Percentiles rank a stretch among this genome's conserved stretches.
Conservation (phyloP, 208 protist species). For the Herpetomonas tarakana region DNA sequence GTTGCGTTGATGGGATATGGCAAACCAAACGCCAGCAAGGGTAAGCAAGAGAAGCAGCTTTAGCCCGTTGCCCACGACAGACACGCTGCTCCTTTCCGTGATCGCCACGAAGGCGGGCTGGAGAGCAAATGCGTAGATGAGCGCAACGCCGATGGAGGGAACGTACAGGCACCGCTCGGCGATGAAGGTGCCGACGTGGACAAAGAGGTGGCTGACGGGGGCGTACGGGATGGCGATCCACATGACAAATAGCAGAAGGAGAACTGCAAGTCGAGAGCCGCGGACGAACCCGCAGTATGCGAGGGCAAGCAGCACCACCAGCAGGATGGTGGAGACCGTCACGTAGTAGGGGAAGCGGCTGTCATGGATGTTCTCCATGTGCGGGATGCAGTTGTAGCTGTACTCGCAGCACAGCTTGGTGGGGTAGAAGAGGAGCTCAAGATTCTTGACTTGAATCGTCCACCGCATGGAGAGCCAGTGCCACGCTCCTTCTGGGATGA, state of each 20-base stretch:
- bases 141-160: slow-evolving; percentile 59
- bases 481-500: slow-evolving; percentile 27
- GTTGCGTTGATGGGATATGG: slow-evolving; percentile 35
- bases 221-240: slow-evolving; percentile 77
- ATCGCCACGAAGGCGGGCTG: slow-evolving; percentile 22
- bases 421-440: slow-evolving; percentile 80
- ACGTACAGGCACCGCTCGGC: slow-evolving; percentile 88
- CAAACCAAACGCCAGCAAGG: slow-evolving; percentile 30
- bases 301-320: slow-evolving; percentile 21
- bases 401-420: slow-evolving; percentile 85
- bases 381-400: slow-evolving; percentile 86
- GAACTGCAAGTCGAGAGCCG: slow-evolving; percentile 4
- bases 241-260: slow-evolving; percentile 6
- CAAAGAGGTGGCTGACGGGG: slow-evolving; percentile 82
- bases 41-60: slow-evolving; percentile 15
- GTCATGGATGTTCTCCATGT: slow-evolving; percentile 36
- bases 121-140: slow-evolving; percentile 26
- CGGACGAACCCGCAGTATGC: slow-evolving; percentile 10
- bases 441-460: slow-evolving; percentile 79
- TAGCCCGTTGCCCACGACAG: slow-evolving; percentile 16
- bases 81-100: no score
- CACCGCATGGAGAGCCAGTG: slow-evolving; percentile 45
- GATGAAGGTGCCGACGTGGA: slow-evolving; percentile 80
- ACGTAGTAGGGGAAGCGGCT: slow-evolving; percentile 27
- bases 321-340: slow-evolving; percentile 10